Conservation (phyloP, 371 early-diverging fungal species). For the Batkoa obscura region DNA sequence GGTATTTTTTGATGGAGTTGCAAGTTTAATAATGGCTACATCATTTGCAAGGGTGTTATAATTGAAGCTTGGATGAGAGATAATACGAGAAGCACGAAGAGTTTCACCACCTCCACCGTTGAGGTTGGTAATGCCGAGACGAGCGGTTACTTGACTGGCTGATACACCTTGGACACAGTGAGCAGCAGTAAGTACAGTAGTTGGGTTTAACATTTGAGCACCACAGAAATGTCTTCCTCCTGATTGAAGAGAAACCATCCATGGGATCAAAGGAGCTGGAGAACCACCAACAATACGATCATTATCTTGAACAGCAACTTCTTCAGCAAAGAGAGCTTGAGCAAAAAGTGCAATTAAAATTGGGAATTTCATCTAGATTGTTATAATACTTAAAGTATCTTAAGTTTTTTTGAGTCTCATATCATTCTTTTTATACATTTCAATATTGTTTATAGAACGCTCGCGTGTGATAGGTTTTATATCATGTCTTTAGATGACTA, state of each 20-base stretch:
- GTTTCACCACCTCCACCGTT: neutral
- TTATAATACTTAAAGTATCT: no score
- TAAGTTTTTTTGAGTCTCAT: no score
- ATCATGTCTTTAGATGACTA: no score
- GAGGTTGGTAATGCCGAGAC: neutral
- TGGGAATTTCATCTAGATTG: no score
- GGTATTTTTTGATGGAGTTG: neutral
- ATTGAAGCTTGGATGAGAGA: neutral
- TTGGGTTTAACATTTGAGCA: neutral
- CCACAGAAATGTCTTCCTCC: neutral
- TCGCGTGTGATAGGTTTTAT: no score
- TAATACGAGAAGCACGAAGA: neutral
- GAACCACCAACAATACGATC: constrained; percentile 1
- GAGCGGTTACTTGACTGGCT: neutral
- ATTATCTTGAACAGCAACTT: no score
- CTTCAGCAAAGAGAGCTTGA: no score
- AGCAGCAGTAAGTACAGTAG: neutral
- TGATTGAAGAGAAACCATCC: neutral
- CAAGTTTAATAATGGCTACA: neutral
- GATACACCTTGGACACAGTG: neutral
- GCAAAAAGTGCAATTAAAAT: no score
- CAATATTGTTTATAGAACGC: no score
- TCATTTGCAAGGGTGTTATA: neutral
- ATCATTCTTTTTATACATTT: no score
- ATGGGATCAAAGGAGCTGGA: neutral